Base-by-base conservation (phyloP, 139 green algal species). In the Chlorella sp. region DNA sequence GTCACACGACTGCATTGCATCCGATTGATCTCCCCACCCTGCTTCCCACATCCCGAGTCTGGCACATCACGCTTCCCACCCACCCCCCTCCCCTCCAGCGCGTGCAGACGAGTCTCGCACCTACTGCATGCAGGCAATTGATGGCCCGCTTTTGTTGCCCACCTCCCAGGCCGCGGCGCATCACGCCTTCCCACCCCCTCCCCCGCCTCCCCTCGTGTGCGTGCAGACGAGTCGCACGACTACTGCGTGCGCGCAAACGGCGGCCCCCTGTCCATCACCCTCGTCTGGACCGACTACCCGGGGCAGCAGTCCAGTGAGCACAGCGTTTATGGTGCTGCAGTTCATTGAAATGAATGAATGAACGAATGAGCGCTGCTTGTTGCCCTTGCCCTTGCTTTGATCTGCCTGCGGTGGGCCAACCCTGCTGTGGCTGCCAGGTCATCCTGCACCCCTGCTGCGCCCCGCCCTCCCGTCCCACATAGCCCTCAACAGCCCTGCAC, bases 171-270 rank as follows among this genome's bases (percentile, higher is more conserved):
- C 48, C n/a, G n/a, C n/a, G n/a, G n/a, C n/a, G 19, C 68, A 24
- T 76, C 73, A 40, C 73, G 15, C 19, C 77, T 83, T 3, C 32
- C 7, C 77, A 3, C 77, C 21, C 22, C 32, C 73, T 42, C 15
- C 30, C 24, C 28, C 81, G 75, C 19, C 0, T 61, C 92, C 34
- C 34, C 30, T 36, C 78, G 53, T 21, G 60, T 18, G 60, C 18
- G 15, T 26, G 64, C 83, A 88, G 92, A 85, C 0, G 77, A 91
- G 32, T 78, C 36, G 3, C 86, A 94, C 88, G 68, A 90, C 40
- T 98, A 97, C 90, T 98, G 96, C 91, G 83, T 98, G 21, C 85
- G 60, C 0, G 88, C 93, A 21, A 91, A 81, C 11, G 96, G 95
- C 18, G 95, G 94, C 26, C 91, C 94, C 5, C 80, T 98, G 21